These are phyloP conservation scores for Penicillium olsonii DNA, from an alignment of 2,329 filamentous ascomycete genomes.

Conservation along the genomic window DNA sequence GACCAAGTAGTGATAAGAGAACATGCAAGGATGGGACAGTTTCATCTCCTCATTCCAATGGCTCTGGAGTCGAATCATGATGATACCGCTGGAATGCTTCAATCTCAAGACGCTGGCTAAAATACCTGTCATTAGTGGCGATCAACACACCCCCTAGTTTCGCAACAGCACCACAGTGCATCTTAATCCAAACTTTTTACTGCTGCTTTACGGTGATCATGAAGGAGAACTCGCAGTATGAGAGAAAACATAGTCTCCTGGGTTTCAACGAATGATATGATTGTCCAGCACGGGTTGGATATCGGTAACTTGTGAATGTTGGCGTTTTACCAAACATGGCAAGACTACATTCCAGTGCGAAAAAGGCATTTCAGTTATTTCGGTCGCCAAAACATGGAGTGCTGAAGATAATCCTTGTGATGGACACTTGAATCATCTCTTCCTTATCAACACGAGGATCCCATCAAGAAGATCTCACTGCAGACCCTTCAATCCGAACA, in stretches of 20 bases:
- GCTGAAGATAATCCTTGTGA: constrained; percentile 6
- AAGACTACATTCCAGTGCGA: constrained; percentile 18
- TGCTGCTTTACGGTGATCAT: too few species aligned
- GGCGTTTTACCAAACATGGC: constrained; percentile 8
- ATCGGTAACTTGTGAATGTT: constrained; percentile 1
- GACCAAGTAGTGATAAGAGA: background rate
- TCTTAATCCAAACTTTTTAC: background rate
- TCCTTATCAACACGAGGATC: background rate
- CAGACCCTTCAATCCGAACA: background rate
- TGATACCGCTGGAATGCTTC: constrained; percentile 7
- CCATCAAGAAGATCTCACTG: background rate
- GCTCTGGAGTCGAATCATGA: constrained; percentile 11
- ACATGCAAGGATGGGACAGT: constrained; percentile 2
- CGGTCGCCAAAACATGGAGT: background rate
- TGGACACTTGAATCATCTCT: background rate
- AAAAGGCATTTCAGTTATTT: constrained; percentile 6
- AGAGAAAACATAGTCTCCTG: too few species aligned
- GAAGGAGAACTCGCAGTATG: too few species aligned
- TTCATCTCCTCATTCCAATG: constrained; percentile 14
- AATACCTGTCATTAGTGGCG: constrained; percentile 18
- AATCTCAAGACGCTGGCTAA: constrained; percentile 9
- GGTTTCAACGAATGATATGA: too few species aligned
- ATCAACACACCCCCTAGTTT: constrained; percentile 19
- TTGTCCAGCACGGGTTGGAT: background rate
- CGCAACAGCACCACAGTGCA: background rate